Conservation (phyloP, 2,329 filamentous ascomycete species). For the Botrytis pseudocinerea region DNA sequence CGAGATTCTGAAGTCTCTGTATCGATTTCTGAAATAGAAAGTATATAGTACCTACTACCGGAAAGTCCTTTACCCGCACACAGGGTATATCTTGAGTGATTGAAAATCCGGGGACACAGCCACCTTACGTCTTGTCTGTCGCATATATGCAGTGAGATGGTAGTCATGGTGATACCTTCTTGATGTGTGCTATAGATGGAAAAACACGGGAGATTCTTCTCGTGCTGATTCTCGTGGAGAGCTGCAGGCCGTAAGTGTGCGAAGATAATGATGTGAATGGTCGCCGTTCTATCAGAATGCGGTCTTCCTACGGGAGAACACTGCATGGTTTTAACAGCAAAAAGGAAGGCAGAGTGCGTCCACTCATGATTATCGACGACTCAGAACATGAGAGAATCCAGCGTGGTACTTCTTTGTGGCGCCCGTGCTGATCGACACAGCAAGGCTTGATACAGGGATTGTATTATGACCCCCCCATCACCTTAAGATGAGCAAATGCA, state of each 20-base stretch:
- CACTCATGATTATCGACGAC: slow-evolving; percentile 17
- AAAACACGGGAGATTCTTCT: slow-evolving; percentile 23
- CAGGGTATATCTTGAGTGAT: slow-evolving; percentile 14
- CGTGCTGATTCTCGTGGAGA: slow-evolving; percentile 25
- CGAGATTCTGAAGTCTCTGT: slow-evolving; percentile 1
- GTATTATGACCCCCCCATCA: slow-evolving; percentile 23
- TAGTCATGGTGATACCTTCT: slow-evolving; percentile 14
- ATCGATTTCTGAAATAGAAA: slow-evolving; percentile 13
- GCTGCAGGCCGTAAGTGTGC: slow-evolving; percentile 22
- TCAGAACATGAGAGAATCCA: slow-evolving; percentile 19
- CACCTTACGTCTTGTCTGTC: slow-evolving; percentile 16
- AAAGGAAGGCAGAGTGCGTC: slow-evolving; percentile 12
- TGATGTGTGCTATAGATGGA: slow-evolving; percentile 15
- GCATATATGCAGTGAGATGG: slow-evolving; percentile 14
- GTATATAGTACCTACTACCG: slow-evolving; percentile 24
- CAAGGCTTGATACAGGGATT: slow-evolving; percentile 20
- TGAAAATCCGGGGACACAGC: slow-evolving; percentile 25
- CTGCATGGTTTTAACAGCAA: slow-evolving; percentile 21
- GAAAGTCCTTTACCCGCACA: slow-evolving; percentile 16
- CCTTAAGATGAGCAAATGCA: slow-evolving; percentile 25
- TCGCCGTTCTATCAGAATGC: slow-evolving; percentile 23
- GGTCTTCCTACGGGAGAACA: slow-evolving; percentile 24
- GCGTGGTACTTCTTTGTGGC: slow-evolving; percentile 24
- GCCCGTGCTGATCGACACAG: slow-evolving; percentile 24
- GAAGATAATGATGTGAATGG: slow-evolving; percentile 25